These are phyloP conservation scores for Leishmania arabica DNA, from an alignment of 208 protist genomes.

Conservation along the genomic window DNA sequence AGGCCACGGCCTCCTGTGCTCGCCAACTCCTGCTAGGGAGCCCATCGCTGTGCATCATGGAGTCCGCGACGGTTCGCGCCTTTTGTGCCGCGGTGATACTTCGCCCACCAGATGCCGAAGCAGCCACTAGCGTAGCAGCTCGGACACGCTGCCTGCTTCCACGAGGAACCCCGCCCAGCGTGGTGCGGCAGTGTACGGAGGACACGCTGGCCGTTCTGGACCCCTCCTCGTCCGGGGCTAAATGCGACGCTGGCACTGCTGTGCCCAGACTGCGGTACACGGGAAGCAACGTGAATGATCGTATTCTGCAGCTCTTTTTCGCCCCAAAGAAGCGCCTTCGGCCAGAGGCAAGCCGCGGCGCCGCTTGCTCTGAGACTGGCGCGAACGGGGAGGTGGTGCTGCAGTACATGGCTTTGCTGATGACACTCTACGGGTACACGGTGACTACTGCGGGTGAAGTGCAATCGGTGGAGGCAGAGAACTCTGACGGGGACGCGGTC, in stretches of 20 bases:
- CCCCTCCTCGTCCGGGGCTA: not conserved
- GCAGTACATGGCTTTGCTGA: slow-evolving; percentile 31
- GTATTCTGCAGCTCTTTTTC: slow-evolving; percentile 44
- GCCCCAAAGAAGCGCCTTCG: slow-evolving; percentile 18
- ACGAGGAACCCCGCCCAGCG: slow-evolving; percentile 52
- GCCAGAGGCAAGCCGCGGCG: not conserved
- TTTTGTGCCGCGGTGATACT: slow-evolving; percentile 46
- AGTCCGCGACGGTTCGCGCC: slow-evolving; percentile 41
- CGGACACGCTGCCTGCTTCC: slow-evolving; percentile 43
- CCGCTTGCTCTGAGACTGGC: not conserved
- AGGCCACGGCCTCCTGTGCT: not conserved
- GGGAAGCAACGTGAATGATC: slow-evolving; percentile 33
- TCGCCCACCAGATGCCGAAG: not conserved
- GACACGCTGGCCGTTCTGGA: slow-evolving; percentile 2
- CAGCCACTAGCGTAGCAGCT: not conserved
- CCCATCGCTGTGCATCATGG: slow-evolving; percentile 25
- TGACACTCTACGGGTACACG: slow-evolving; percentile 37
- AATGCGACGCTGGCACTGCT: not conserved
- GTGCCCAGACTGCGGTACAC: slow-evolving; percentile 21
- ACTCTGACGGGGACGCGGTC: not conserved
- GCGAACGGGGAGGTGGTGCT: slow-evolving; percentile 7
- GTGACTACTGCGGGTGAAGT: not conserved
- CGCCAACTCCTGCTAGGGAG: slow-evolving; percentile 36
- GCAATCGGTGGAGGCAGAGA: not conserved
- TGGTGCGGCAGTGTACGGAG: slow-evolving; percentile 16